phyloP scores from a whole-genome alignment of 2,329 filamentous ascomycete genomes.

The Colletotrichum siamense region DNA sequence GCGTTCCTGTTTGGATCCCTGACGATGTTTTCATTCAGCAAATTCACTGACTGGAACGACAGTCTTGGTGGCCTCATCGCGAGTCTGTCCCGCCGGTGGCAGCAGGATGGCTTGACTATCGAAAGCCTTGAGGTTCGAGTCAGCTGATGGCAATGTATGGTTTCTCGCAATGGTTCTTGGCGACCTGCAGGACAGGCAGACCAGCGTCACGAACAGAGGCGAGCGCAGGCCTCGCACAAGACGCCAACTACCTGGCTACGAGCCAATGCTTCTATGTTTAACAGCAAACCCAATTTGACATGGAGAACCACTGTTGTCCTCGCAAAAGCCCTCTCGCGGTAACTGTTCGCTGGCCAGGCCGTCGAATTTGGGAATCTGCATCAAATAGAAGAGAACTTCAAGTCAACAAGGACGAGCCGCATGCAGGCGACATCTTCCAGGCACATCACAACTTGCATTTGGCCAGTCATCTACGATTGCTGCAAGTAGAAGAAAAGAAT shows the following conservation, averaged over 20 bases:
- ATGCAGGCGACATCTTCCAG: fast-evolving
- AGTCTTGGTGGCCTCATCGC: fast-evolving
- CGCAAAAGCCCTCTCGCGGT: neutral
- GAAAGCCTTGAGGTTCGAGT: neutral
- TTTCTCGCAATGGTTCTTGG: neutral
- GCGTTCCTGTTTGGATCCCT: neutral
- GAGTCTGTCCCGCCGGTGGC: neutral
- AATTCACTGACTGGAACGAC: neutral
- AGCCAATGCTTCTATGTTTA: no score
- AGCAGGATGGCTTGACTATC: neutral
- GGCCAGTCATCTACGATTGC: neutral
- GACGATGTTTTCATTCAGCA: neutral
- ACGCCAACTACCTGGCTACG: no score
- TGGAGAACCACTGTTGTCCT: neutral
- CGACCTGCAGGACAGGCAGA: neutral
- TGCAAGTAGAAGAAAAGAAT: neutral
- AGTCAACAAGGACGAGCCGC: neutral
- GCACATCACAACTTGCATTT: neutral
- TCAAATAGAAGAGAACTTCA: neutral
- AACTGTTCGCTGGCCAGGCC: neutral
- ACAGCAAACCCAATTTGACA: neutral
- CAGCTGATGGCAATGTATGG: neutral
- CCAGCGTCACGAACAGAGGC: neutral
- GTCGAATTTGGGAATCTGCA: neutral
- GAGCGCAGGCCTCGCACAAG: no score